phyloP scores from a whole-genome alignment of 257 asterid genomes.

The Petrea volubilis region DNA sequence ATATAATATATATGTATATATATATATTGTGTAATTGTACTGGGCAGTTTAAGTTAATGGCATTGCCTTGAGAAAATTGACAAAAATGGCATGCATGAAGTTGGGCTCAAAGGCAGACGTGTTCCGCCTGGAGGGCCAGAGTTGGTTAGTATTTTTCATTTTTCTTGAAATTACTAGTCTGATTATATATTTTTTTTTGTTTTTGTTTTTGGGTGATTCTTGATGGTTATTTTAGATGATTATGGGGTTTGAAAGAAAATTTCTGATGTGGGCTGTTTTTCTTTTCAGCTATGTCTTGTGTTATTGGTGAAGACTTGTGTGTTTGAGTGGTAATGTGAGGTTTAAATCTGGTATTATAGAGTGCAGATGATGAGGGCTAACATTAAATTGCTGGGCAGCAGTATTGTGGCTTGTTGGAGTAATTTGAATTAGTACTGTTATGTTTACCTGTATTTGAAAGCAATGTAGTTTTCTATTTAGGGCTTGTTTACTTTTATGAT shows the following conservation, averaged over 20 bases:
- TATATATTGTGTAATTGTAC: background rate
- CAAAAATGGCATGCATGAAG: slow-evolving; percentile 50
- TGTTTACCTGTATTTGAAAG: background rate
- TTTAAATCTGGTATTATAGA: background rate
- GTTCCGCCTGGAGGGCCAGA: slow-evolving; percentile 45
- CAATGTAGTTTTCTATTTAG: background rate
- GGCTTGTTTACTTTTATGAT: too few relatives aligned
- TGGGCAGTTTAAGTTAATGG: background rate
- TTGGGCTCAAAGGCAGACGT: slow-evolving; percentile 45
- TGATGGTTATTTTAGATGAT: background rate
- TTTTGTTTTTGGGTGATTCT: background rate
- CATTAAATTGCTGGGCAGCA: background rate
- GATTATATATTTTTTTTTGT: background rate
- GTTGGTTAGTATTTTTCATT: slow-evolving; percentile 35
- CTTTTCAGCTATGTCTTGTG: slow-evolving; percentile 6
- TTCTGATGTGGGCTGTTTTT: slow-evolving; percentile 9
- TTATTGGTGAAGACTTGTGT: background rate
- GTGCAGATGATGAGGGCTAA: background rate
- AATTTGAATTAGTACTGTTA: background rate
- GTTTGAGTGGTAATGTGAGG: background rate
- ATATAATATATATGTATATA: too few relatives aligned
- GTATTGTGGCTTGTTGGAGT: background rate
- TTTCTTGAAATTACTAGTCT: background rate
- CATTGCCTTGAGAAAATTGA: slow-evolving; percentile 16
- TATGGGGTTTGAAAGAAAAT: background rate